A percentile compares a stretch with the other conserved stretches of the same genome.
These are phyloP conservation scores for Aquilaria yunnanensis DNA, from an alignment of 345 rosid genomes.

Conservation along the genomic window DNA sequence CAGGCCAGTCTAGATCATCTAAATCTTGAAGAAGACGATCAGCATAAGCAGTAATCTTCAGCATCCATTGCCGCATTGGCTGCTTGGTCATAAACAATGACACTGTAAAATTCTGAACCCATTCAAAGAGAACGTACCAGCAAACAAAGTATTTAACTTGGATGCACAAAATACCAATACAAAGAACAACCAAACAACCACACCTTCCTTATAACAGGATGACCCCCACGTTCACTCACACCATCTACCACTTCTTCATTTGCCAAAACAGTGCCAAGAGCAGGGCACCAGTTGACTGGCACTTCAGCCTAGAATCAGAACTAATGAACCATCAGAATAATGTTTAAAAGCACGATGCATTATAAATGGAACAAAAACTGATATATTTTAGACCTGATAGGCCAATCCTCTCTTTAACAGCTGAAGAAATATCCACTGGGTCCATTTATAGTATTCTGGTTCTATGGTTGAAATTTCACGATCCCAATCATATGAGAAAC, in stretches of 20 bases:
- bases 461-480: slow-evolving; percentile 91
- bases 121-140: slow-evolving; percentile 33
- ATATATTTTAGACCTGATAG: slow-evolving; percentile 60
- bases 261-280: slow-evolving; percentile 97
- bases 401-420: slow-evolving; percentile 92
- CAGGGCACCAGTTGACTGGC: slow-evolving; percentile 98
- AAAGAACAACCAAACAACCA: slow-evolving; percentile 4
- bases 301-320: slow-evolving; percentile 75
- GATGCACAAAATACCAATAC: slow-evolving; percentile 3
- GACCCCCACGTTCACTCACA: slow-evolving; percentile 94
- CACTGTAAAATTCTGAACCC: slow-evolving; percentile 76
- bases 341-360: slow-evolving; percentile 14
- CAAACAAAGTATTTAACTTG: slow-evolving; percentile 16
- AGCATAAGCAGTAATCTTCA: slow-evolving; percentile 90
- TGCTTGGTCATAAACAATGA: slow-evolving; percentile 95
- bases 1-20: slow-evolving; percentile 95
- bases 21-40: slow-evolving; percentile 90
- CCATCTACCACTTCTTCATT: slow-evolving; percentile 99
- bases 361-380: slow-evolving; percentile 7
- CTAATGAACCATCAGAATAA: slow-evolving; percentile 15
- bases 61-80: slow-evolving; percentile 99
- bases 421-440: slow-evolving; percentile 98
- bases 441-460: slow-evolving; percentile 90
- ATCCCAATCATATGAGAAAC: slow-evolving; percentile 96
- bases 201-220: slow-evolving; percentile 96